Percentiles rank a stretch among this genome's conserved stretches.
Evolutionary conservation across 495 filamentous ascomycete species (phyloP).

Genomic region (Aspergillus leporis): DNA sequence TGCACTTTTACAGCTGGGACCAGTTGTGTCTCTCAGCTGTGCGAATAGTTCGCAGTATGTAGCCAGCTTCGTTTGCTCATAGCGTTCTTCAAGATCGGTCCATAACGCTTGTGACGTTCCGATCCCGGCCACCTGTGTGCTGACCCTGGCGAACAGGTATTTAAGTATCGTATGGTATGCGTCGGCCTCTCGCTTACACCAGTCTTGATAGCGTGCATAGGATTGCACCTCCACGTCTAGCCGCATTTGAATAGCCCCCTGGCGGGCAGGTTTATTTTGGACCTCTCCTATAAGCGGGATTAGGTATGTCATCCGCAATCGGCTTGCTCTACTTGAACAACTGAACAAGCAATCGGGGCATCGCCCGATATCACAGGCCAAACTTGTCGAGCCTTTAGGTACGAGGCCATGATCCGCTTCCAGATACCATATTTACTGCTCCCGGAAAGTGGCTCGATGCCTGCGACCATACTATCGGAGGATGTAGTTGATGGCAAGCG

Average conservation of each 20-base stretch:
- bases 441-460: no score
- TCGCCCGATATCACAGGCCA: no score
- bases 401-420: no score
- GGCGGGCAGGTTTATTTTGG: conserved; percentile 11
- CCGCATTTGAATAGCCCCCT: conserved; percentile 13
- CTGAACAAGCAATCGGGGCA: no score
- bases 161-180: conserved; percentile 10
- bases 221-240: conserved; percentile 18
- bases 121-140: conserved; percentile 13
- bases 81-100: conserved; percentile 15
- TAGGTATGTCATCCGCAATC: no score
- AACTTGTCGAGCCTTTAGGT: no score
- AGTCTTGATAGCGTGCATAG: conserved; percentile 13
- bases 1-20: conserved; percentile 10
- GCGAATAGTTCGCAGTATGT: conserved; percentile 15
- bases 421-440: no score
- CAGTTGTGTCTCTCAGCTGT: conserved; percentile 17
- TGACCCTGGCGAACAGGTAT: conserved; percentile 14
- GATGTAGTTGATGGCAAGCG: no score
- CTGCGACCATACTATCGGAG: no score
- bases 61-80: conserved; percentile 8
- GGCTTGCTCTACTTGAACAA: no score
- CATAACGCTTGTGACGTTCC: conserved; percentile 12
- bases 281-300: conserved; percentile 7
- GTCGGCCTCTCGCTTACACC: conserved; percentile 6